Evolutionary conservation across 176 grass and related monocot species (phyloP).

Genomic region (Carex parvula): DNA sequence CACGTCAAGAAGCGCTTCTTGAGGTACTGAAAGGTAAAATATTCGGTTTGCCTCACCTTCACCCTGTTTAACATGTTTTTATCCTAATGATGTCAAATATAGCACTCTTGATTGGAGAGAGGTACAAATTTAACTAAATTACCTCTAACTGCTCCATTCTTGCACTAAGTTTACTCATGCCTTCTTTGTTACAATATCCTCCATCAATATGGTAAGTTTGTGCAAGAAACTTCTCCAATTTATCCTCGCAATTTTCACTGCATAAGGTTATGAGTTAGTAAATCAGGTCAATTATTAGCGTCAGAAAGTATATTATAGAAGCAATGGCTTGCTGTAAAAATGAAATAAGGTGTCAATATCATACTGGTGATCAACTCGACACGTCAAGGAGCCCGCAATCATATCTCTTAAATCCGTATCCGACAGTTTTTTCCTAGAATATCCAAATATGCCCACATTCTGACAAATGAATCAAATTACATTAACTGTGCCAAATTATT

Average conservation of each 20-base stretch:
- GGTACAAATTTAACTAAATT: slow-evolving; percentile 12
- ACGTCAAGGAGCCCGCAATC: slow-evolving; percentile 83
- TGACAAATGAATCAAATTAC: slow-evolving; percentile 29
- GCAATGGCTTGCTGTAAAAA: not conserved
- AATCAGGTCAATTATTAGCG: not conserved
- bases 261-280: not conserved
- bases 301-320: not conserved
- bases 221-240: slow-evolving; percentile 78
- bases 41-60: slow-evolving; percentile 67
- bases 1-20: slow-evolving; percentile 89
- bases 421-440: slow-evolving; percentile 71
- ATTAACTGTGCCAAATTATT: not conserved
- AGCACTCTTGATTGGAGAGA: slow-evolving; percentile 3
- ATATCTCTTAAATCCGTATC: slow-evolving; percentile 75
- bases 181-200: slow-evolving; percentile 73
- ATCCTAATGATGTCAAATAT: slow-evolving; percentile 2
- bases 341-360: slow-evolving; percentile 13
- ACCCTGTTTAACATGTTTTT: slow-evolving; percentile 44
- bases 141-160: slow-evolving; percentile 79
- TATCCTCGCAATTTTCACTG: slow-evolving; percentile 92
- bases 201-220: slow-evolving; percentile 81
- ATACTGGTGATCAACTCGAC: slow-evolving; percentile 92
- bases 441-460: slow-evolving; percentile 97
- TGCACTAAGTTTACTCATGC: slow-evolving; percentile 70
- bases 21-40: slow-evolving; percentile 96